Base-by-base conservation (phyloP, 2,329 filamentous ascomycete genomes). In the Hypoxylon sp. region DNA sequence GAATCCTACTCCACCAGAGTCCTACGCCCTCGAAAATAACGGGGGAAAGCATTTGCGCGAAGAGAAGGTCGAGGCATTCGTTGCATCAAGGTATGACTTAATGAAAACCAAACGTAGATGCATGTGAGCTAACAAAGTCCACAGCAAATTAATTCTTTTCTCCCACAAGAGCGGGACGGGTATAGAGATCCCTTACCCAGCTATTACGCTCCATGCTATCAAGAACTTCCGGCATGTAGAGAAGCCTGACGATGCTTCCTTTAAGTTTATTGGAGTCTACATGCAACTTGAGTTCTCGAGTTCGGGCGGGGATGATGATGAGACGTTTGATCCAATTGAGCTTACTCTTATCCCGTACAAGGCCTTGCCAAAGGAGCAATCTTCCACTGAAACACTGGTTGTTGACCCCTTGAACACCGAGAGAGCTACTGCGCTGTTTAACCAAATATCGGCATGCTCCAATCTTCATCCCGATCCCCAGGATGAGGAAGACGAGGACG, bases 131-230 rank as follows among this genome's bases (percentile, higher is more conserved):
- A 32, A 50, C 37, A 29, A 15, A 87, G 79, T 55, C 80, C 6
- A 17, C 75, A 87, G 86, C 73, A 81, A 85, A 72, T 83, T 94
- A 61, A 88, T 84, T 13, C 79, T 94, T 67, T 94, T 89, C 82
- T 91, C 89, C 71, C 79, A 82, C 11, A 78, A 84, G 2, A 85
- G 83, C 11, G 82, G 84, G 37, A 85, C 81, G 17, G 92, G 92
- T 69, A 80, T 93, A 48, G 85, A 88, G 44, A 91, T 94, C 71
- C 88, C 91, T 0, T 95, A 94, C 79, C 91, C 90, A 2, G 83
- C 88, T 67, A 92, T 95, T 77, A 89, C 89, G 21, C 89, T 94
- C 15, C 92, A 94, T 77, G 92, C 91, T 0, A 87, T 92, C 73
- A 91, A 93, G 79, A 87, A 88, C 62, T 82, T 87, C 74, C 74